phyloP scores from a whole-genome alignment of 1,284 basidiomycete genomes.

The Irpex sp. region DNA sequence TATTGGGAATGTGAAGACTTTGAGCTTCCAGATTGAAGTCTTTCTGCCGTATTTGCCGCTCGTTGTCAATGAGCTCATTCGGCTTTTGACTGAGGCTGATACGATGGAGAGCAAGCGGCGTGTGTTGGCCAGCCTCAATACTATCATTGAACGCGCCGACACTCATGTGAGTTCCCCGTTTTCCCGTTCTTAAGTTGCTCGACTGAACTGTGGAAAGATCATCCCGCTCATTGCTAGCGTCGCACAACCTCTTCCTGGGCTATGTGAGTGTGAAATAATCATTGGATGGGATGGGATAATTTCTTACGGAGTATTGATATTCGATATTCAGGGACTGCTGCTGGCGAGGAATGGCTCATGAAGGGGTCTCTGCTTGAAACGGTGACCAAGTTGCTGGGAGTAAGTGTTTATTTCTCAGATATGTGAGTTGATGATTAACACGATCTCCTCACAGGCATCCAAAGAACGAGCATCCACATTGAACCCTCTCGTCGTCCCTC shows the following conservation, averaged over 20 bases:
- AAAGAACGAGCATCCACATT: slow-evolving; percentile 56
- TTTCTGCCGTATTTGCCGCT: slow-evolving; percentile 59
- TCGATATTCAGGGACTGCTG: slow-evolving; percentile 46
- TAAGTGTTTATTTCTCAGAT: slow-evolving; percentile 26
- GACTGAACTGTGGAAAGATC: slow-evolving; percentile 42
- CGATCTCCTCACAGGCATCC: slow-evolving; percentile 42
- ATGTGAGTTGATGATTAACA: neutral
- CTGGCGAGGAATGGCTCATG: slow-evolving; percentile 74
- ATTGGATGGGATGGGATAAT: neutral
- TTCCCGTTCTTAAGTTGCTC: neutral
- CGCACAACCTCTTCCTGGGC: slow-evolving; percentile 60
- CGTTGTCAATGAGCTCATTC: slow-evolving; percentile 56
- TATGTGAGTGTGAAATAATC: slow-evolving; percentile 52
- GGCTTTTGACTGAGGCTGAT: slow-evolving; percentile 70
- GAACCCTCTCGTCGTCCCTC: slow-evolving; percentile 57
- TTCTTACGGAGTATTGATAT: neutral
- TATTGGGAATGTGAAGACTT: too few relatives aligned
- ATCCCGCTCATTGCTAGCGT: slow-evolving; percentile 64
- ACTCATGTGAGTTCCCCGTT: slow-evolving; percentile 39
- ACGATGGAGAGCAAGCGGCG: slow-evolving; percentile 76
- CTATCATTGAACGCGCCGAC: slow-evolving; percentile 67
- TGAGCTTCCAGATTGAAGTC: slow-evolving; percentile 48
- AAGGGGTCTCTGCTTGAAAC: slow-evolving; percentile 71
- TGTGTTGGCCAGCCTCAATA: slow-evolving; percentile 65
- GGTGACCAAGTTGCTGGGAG: slow-evolving; percentile 68